Evolutionary conservation across 306 rosid species (phyloP).

Genomic region (Trifolium dubium): DNA sequence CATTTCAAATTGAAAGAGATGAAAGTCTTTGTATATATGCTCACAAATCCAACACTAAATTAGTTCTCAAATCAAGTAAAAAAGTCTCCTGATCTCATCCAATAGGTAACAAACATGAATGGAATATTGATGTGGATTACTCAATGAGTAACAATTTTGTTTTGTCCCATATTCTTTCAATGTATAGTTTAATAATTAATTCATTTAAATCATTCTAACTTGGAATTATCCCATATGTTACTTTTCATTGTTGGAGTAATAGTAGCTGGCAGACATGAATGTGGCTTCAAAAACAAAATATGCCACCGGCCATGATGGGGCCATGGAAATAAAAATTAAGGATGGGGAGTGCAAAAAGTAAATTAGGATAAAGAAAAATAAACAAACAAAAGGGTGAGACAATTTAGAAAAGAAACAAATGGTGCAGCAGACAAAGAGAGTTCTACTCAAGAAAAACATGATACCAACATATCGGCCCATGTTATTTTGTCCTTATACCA

Average conservation of each 20-base stretch:
- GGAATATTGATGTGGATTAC: conserved; percentile 53
- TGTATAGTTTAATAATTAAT: background rate
- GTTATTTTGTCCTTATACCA: conserved; percentile 45
- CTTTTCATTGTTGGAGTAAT: conserved; percentile 34
- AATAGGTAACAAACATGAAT: conserved; percentile 34
- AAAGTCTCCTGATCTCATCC: conserved; percentile 30
- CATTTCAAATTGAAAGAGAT: conserved; percentile 31
- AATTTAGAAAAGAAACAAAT: conserved; percentile 35
- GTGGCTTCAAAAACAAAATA: conserved; percentile 40
- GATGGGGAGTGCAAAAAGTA: conserved; percentile 12
- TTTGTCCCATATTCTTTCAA: conserved; percentile 40
- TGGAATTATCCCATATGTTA: conserved; percentile 36
- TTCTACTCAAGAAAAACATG: conserved; percentile 49
- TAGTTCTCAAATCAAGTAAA: conserved; percentile 40
- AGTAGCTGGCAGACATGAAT: conserved; percentile 36
- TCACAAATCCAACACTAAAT: conserved; percentile 26
- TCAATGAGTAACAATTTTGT: background rate
- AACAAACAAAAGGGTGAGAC: background rate
- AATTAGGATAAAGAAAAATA: conserved; percentile 15
- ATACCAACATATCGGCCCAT: conserved; percentile 66
- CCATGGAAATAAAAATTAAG: conserved; percentile 35
- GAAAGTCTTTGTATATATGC: conserved; percentile 19
- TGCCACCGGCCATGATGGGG: conserved; percentile 49
- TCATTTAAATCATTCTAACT: conserved; percentile 11
- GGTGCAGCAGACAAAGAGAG: conserved; percentile 51